Evolutionary conservation across 2,329 filamentous ascomycete genomes (phyloP).

Genomic region (Colletotrichum graminicola): DNA sequence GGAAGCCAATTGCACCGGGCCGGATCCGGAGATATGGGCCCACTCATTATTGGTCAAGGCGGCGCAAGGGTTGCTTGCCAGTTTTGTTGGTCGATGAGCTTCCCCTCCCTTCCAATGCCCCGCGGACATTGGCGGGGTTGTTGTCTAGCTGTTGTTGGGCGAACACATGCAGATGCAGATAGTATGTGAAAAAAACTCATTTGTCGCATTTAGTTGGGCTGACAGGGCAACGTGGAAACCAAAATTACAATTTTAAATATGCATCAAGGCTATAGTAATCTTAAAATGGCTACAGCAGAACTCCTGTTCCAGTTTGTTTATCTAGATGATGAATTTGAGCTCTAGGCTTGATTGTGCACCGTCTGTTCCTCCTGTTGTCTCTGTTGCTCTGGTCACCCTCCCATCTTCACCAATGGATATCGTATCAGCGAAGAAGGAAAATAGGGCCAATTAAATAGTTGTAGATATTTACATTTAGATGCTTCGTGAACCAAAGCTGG

Average conservation of each 20-base stretch:
- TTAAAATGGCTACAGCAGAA: not conserved
- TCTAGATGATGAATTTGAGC: too few species aligned
- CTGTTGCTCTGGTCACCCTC: too few species aligned
- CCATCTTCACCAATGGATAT: not conserved
- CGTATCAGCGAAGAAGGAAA: not conserved
- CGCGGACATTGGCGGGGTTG: conserved; percentile 9
- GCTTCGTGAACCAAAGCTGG: conserved; percentile 32
- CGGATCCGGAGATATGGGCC: not conserved
- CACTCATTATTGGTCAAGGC: not conserved
- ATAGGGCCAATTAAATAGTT: not conserved
- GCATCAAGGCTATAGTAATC: not conserved
- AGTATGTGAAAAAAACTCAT: conserved; percentile 6
- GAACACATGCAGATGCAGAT: conserved; percentile 19
- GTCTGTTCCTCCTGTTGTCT: too few species aligned
- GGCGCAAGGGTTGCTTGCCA: not conserved
- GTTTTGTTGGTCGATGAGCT: not conserved
- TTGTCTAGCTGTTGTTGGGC: conserved; percentile 26
- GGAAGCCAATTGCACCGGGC: not conserved
- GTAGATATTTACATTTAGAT: conserved; percentile 21
- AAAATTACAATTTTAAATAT: not conserved
- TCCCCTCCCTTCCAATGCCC: conserved; percentile 8
- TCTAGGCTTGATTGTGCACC: too few species aligned
- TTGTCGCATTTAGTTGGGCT: not conserved
- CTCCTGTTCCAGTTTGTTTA: too few species aligned
- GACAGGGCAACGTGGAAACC: conserved; percentile 9